A percentile compares a stretch with the other conserved stretches of the same genome.
Evolutionary conservation across 805 yeast species (phyloP).

Genomic region (Candida dendrica): DNA sequence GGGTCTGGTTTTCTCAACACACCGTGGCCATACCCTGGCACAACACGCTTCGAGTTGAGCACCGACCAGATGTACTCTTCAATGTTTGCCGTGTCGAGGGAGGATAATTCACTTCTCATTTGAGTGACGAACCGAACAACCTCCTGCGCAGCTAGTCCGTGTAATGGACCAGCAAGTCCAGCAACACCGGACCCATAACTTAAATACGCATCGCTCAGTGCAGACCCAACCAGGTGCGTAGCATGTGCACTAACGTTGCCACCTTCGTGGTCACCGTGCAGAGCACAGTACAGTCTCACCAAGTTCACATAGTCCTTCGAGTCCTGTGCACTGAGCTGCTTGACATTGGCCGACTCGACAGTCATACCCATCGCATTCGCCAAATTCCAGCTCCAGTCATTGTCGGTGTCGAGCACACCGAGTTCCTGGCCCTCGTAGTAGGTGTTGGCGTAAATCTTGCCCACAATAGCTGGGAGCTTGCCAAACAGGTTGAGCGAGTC

Average conservation of each 20-base stretch:
- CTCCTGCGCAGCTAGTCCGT: constrained; percentile 82
- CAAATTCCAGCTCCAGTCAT: constrained; percentile 71
- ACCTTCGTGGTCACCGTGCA: constrained; percentile 80
- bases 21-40: constrained; percentile 88
- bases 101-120: constrained; percentile 43
- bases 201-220: constrained; percentile 68
- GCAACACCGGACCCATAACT: constrained; percentile 73
- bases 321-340: constrained; percentile 26
- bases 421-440: constrained; percentile 43
- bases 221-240: constrained; percentile 77
- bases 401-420: constrained; percentile 44
- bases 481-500: constrained; percentile 66
- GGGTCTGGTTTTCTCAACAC: constrained; percentile 81
- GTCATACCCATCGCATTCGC: constrained; percentile 58
- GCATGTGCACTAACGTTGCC: constrained; percentile 81
- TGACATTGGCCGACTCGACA: constrained; percentile 22
- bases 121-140: constrained; percentile 67
- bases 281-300: constrained; percentile 64
- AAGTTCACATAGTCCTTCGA: constrained; percentile 59
- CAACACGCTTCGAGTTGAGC: constrained; percentile 66
- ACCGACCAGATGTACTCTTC: constrained; percentile 65
- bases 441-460: constrained; percentile 64
- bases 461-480: constrained; percentile 67
- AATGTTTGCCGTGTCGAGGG: no score
- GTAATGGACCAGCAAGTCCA: constrained; percentile 84